Conservation (phyloP, 345 rosid species). For the Mercurialis annua region DNA sequence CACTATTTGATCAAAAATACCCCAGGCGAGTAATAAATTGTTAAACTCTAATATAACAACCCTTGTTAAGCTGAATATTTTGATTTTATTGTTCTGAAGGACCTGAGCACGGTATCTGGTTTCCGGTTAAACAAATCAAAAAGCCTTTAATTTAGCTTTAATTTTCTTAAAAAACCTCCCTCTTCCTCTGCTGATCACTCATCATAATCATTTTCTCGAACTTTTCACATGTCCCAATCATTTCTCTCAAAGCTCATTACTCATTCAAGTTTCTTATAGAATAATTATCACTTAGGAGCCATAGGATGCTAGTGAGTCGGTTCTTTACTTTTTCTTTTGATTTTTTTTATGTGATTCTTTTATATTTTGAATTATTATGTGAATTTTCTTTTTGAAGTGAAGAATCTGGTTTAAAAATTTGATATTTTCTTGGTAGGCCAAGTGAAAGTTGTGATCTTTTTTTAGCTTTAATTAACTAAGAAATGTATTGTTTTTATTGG, state of each 20-base stretch:
- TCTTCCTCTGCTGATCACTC: not conserved
- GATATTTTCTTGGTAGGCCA: not conserved
- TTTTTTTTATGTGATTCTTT: too few species aligned
- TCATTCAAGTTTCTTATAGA: constrained; percentile 19
- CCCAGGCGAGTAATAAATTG: too few species aligned
- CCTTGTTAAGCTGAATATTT: too few species aligned
- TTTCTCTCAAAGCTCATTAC: not conserved
- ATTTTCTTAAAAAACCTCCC: not conserved
- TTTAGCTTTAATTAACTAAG: too few species aligned
- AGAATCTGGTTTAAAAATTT: too few species aligned
- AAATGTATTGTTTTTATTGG: too few species aligned
- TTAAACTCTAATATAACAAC: too few species aligned
- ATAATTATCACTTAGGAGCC: constrained; percentile 7
- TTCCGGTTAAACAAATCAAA: not conserved
- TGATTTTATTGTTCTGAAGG: too few species aligned
- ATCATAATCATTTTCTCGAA: not conserved
- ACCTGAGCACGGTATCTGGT: too few species aligned
- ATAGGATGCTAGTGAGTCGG: not conserved
- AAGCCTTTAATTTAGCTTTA: constrained; percentile 2
- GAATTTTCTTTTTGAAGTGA: too few species aligned
- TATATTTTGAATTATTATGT: too few species aligned
- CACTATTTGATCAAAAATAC: too few species aligned
- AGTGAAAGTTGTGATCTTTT: not conserved
- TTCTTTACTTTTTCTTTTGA: not conserved
- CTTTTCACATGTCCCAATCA: constrained; percentile 16